Conservation (phyloP, 2,329 filamentous ascomycete species). For the Aspergillus sp. region DNA sequence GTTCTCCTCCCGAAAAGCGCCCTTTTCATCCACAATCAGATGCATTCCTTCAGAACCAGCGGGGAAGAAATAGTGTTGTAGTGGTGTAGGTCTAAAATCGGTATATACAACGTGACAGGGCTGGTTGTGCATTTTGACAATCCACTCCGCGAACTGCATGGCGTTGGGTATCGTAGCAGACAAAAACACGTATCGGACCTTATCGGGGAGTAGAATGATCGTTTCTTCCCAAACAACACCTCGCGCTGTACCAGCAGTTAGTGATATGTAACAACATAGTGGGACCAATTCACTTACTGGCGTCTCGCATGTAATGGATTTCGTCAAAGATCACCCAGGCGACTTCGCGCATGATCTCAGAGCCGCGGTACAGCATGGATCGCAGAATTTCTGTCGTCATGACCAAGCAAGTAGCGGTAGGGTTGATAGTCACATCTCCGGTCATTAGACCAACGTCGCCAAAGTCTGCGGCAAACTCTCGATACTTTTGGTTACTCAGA, state of each 20-base stretch:
- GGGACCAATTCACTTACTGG: conserved; percentile 45
- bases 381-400: conserved; percentile 99
- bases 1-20: conserved; percentile 92
- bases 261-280: not conserved
- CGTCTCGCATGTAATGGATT: conserved; percentile 97
- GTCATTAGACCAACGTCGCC: conserved; percentile 98
- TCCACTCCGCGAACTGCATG: conserved; percentile 99
- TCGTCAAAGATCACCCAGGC: conserved; percentile 99
- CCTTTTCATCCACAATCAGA: conserved; percentile 94
- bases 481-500: conserved; percentile 96
- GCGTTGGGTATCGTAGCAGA: conserved; percentile 98
- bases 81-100: conserved; percentile 91
- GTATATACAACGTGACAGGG: conserved; percentile 99
- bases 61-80: conserved; percentile 98
- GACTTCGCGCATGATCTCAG: conserved; percentile 99
- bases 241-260: conserved; percentile 51
- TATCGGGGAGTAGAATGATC: conserved; percentile 95
- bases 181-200: conserved; percentile 97
- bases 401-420: conserved; percentile 93
- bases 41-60: conserved; percentile 89
- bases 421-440: conserved; percentile 98
- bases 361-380: conserved; percentile 96
- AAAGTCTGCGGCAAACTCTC: conserved; percentile 94
- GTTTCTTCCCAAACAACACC: conserved; percentile 99
- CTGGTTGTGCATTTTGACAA: conserved; percentile 95